Evolutionary conservation across 495 filamentous ascomycete species (phyloP), one percentile per base, ranked within the genome.

Genomic region (Articulospora tetracladia): DNA sequence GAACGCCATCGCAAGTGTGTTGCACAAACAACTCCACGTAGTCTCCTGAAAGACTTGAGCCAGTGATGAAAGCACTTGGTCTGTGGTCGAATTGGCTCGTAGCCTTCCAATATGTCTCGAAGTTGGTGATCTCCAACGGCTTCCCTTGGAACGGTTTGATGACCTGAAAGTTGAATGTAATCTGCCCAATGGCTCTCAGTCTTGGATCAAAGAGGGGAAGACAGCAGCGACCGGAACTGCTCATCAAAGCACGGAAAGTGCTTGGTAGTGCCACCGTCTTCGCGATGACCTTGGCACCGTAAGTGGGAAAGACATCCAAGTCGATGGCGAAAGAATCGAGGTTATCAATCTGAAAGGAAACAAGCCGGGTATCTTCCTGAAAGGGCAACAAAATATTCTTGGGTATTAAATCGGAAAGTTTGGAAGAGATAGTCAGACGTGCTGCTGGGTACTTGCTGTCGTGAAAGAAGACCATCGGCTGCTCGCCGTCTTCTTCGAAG

Each of bases 21-120:
- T 98, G 95, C 26, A 98, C 86, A 68, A 89, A 95, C 32, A 98
- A 77, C 62, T 93, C 85, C 20, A 96, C 85, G 74, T 97, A 96
- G 61, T 97, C 90, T 36, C 94, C 94, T 25, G 91, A 91, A 59
- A 98, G 72, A 73, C 93, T 97, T 26, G 95, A 98, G 7, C 94
- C 94, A 1, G 94, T 98, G 26, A 98, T 91, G 28, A 97, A 83
- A 44, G 89, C 88, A 69, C 79, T 92, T 46, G 90, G 88, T 55
- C 90, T 87, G 17, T 85, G 83, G 68, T 96, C 91, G 46, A 92
- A 76, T 59, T 95, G 91, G 67, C 90, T 96, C 3, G 95, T 98
- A 1, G 93, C 93, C 74, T 97, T 98, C 94, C 94, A 98, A 73
- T 98, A 98, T 2, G 94, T 98, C 56, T 96, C 94, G 69, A 98